phyloP scores from a whole-genome alignment of 129 eudicot species.

The Sambucus nigra region DNA sequence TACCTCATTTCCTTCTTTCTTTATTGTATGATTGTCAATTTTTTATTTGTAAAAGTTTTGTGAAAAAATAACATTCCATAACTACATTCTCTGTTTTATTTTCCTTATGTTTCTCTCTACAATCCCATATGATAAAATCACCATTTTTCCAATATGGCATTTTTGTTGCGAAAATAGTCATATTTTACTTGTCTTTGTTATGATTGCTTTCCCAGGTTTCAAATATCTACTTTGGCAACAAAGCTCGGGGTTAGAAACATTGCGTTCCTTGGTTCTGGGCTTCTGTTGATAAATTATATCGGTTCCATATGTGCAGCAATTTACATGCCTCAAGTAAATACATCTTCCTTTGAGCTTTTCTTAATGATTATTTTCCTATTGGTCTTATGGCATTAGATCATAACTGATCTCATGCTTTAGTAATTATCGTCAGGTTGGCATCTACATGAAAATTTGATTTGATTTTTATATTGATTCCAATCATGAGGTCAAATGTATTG shows the following conservation, averaged over 20 bases:
- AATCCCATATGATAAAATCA: neutral
- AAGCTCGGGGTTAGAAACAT: constrained; percentile 96
- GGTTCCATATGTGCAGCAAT: constrained; percentile 74
- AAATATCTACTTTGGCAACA: constrained; percentile 93
- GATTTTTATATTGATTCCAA: neutral
- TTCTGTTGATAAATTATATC: constrained; percentile 74
- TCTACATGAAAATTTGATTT: neutral
- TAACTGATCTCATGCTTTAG: neutral
- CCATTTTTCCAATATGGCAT: neutral
- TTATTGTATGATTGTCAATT: too few relatives aligned
- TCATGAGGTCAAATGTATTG: constrained; percentile 10
- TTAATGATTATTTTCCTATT: neutral
- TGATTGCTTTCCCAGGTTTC: constrained; percentile 40
- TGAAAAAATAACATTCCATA: too few relatives aligned
- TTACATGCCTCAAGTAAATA: constrained; percentile 76
- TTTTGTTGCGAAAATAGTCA: neutral
- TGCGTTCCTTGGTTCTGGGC: constrained; percentile 86
- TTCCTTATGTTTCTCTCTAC: neutral
- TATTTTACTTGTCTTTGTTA: neutral
- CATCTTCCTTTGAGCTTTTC: constrained; percentile 1
- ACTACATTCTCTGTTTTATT: constrained; percentile 2
- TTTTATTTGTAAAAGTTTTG: too few relatives aligned
- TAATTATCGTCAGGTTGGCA: neutral
- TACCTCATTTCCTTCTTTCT: too few relatives aligned
- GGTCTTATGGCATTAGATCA: neutral